Percentiles rank a stretch among this genome's conserved stretches.
These are phyloP conservation scores for Dendrostoma leiphaemia DNA, from an alignment of 2,329 filamentous ascomycete species.

Conservation along the genomic window DNA sequence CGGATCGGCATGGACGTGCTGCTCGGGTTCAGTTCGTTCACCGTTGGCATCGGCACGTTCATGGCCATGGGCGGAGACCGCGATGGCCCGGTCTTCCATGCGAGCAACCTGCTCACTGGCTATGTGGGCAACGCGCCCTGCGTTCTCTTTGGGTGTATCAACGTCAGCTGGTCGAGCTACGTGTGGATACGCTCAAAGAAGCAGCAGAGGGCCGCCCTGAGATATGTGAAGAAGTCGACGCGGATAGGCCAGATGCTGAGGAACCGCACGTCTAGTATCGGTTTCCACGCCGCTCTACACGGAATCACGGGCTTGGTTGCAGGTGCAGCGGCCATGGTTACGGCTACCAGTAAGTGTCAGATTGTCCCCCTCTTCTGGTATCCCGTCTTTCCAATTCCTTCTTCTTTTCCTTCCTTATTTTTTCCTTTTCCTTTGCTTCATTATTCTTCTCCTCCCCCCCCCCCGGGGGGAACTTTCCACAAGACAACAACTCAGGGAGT, in stretches of 20 bases:
- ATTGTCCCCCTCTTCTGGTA: no score
- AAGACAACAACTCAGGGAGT: no score
- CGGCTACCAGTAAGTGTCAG: no score
- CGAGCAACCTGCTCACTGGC: conserved; percentile 53
- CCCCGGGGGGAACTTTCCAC: no score
- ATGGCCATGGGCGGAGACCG: conserved; percentile 50
- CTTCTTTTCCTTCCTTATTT: no score
- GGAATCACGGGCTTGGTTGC: conserved; percentile 45
- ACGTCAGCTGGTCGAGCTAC: conserved; percentile 45
- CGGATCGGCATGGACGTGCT: conserved; percentile 49
- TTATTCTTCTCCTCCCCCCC: no score
- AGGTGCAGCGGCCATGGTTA: conserved; percentile 48
- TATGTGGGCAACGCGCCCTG: conserved; percentile 53
- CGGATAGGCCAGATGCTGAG: conserved; percentile 30
- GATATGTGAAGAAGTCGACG: conserved; percentile 25
- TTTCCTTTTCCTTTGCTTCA: no score
- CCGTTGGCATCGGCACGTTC: conserved; percentile 50
- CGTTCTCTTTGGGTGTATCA: conserved; percentile 47
- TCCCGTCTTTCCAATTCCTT: no score
- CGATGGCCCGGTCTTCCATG: conserved; percentile 37
- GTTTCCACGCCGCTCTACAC: conserved; percentile 42
- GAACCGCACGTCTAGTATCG: conserved; percentile 37
- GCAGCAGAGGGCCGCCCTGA: conserved; percentile 31
- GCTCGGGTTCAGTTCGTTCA: conserved; percentile 46
- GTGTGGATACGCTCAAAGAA: conserved; percentile 38